Evolutionary conservation across 1,284 basidiomycete species (phyloP), one percentile per base, ranked within the genome.

Genomic region (Coniophora puteana): DNA sequence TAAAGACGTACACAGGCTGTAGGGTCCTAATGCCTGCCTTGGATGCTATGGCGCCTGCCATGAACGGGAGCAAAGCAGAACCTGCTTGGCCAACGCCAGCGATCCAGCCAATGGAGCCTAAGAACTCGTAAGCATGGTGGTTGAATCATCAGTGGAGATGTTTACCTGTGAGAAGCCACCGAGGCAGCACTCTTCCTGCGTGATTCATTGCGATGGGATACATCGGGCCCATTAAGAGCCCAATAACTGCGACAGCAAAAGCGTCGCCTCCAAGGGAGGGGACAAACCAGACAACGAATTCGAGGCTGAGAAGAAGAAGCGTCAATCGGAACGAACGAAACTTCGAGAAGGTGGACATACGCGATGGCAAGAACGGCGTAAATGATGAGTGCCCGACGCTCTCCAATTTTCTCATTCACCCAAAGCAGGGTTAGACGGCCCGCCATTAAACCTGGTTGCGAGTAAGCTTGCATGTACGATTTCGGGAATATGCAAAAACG

Each of bases 251-350:
- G 13, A 82, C 69, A 4, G 72, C 66, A 4, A 80, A 59, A 2
- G 75, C 79, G 29, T 65, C 67, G 26, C 67, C 69, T 18, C 79
- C 60, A 28, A 82, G 58, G 3, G 68, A 72, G 0, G 76, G 77
- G 2, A 78, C 72, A 11, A 78, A 62, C 80, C 80, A 82, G 23
- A 83, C 61, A 23, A 78, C 58, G 36, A 83, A 51, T 47, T 82
- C 76, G 20, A 79, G 57, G 14, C 69, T 72, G 36, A 2, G 30
- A 16, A 26, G 37, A 38, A 33, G 17, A 20, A 21, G 22, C 18
- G 17, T 27, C 7, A 14, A 32, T 25, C 4, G 22, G 16, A 27
- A 36, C 36, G 27, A 30, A 25, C 6, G 18, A 24, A 10, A 25
- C 17, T 28, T 11, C n/a, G 16, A 31, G 16, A 30, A n/a, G n/a